These are phyloP conservation scores for Sanguinoderma infundibulare DNA, from an alignment of 1,284 basidiomycete genomes.

Conservation along the genomic window DNA sequence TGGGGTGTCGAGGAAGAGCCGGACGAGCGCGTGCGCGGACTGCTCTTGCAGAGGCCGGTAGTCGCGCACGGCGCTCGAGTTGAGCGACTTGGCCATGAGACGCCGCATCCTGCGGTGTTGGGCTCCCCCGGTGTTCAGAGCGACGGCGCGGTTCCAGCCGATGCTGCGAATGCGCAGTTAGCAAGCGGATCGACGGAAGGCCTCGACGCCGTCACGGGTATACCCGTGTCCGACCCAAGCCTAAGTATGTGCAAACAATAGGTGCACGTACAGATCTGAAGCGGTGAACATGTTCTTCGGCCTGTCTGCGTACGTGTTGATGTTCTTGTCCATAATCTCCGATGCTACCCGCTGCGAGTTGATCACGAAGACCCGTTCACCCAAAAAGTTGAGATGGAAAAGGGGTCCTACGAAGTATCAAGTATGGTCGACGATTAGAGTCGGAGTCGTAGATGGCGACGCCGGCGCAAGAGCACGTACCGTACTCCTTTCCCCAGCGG, in stretches of 20 bases:
- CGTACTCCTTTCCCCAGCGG: not conserved
- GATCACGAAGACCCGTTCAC: not conserved
- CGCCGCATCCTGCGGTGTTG: conserved; percentile 11
- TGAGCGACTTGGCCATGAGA: conserved; percentile 4
- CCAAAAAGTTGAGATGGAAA: not conserved
- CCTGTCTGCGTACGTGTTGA: not conserved
- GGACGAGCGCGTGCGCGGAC: not conserved
- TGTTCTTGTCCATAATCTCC: not conserved
- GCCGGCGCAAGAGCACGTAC: not conserved
- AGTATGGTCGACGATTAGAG: not conserved
- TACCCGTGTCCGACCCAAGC: too few relatives aligned
- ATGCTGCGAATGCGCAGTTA: conserved; percentile 3
- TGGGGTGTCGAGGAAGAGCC: not conserved
- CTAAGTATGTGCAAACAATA: not conserved
- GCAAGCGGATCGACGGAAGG: not conserved
- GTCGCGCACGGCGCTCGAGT: not conserved
- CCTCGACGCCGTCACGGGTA: not conserved
- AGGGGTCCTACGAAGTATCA: not conserved
- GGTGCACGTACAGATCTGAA: not conserved
- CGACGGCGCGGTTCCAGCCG: conserved; percentile 20
- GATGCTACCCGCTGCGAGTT: not conserved
- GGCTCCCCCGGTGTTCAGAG: conserved; percentile 9
- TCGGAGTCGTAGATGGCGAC: not conserved
- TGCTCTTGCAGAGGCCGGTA: conserved; percentile 10
- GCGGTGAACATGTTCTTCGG: not conserved